Base-by-base conservation (phyloP, 805 yeast genomes). In the Starmerella kuoi region DNA sequence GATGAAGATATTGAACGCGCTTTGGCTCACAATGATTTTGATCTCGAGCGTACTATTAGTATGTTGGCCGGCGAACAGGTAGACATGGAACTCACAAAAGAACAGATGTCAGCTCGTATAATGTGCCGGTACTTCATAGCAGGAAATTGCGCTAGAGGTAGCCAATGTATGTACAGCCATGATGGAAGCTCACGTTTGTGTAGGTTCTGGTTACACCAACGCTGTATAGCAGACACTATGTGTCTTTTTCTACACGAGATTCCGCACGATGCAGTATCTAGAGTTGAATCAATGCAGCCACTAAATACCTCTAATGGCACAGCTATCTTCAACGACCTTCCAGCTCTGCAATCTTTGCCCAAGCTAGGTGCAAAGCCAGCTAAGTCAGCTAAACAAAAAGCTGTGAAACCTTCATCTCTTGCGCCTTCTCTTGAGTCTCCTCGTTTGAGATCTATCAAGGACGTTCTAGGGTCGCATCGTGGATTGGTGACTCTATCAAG, bases 101-200 rank as follows among this genome's bases (percentile, higher is more conserved):
- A 44, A 25, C 51, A 51, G 35, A 42, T 49, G 24, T 53, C 57
- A 11, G 54, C 56, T 32, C 57, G 58, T 14, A 55, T 57, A 19
- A 51, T 66, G 40, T 68, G 73, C 45, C 58, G 67, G n/a, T 70
- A 63, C 46, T 62, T 61, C 42, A 49, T 67, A 5, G 55, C 54
- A 22, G 74, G 74, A 2, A 55, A 57, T 17, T 69, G 74, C 41
- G 50, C 65, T 11, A 60, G 72, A 12, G 55, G 55, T 3, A 49
- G 63, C 4, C 73, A 68, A 45, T 69, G 74, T 54, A 60, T 60
- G 44, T 69, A 67, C 42, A 59, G 68, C 39, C 74, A 69, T 50
- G 72, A 70, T 43, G 37, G 68, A 24, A 55, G 65, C 2, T 50
- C 58, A n/a, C 54, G 67, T 20, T 61, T 65, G 7, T 69, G 74